Base-by-base conservation (phyloP, 208 protist genomes). In the Acanthamoeba triangularis region DNA sequence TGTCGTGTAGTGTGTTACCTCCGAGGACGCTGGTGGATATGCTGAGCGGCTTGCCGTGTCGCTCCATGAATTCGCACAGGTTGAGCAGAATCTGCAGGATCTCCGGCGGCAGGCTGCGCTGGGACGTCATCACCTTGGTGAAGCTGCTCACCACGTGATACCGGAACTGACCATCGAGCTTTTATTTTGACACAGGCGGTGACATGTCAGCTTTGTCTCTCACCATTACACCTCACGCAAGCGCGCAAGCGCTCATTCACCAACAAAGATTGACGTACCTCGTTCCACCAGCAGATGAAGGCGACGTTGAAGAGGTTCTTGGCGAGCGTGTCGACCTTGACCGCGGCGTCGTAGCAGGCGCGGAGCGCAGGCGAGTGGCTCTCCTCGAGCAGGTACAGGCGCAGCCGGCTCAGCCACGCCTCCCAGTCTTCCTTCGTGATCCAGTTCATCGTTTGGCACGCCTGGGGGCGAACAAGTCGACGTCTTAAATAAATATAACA, bases 221-320 rank as follows among this genome's bases (percentile, higher is more conserved):
- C 16, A 87, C 20, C 35, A 56, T 10, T 7, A 16, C 59, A 63
- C 14, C n/a, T 35, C 47, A 90, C 56, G 44, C 1, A 11, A 23
- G 41, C 5, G 23, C 23, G 2, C 16, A 56, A 84, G 96, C 90
- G 7, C 23, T n/a, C 61, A 67, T 1, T 0, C 33, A 84, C 13
- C 0, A 54, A 54, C 49, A 8, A 10, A 54, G 14, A 54, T 54
- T 20, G 52, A 20, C 0, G 35, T 47, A 99, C 80, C 95, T 99
- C 98, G 37, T 85, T 97, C 98, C 98, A 99, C 96, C 98, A 99
- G 30, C 94, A 97, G 7, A 99, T 80, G 95, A 99, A 99, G 18
- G 97, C 98, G 18, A 97, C 98, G 95, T 99, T 99, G 93, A 99
- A 99, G 14, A 99, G 96, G 91, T 99, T 96, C 61, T 96, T 96